Evolutionary conservation across 2,329 filamentous ascomycete species (phyloP).

Genomic region (Conoideocrella luteorostrata): DNA sequence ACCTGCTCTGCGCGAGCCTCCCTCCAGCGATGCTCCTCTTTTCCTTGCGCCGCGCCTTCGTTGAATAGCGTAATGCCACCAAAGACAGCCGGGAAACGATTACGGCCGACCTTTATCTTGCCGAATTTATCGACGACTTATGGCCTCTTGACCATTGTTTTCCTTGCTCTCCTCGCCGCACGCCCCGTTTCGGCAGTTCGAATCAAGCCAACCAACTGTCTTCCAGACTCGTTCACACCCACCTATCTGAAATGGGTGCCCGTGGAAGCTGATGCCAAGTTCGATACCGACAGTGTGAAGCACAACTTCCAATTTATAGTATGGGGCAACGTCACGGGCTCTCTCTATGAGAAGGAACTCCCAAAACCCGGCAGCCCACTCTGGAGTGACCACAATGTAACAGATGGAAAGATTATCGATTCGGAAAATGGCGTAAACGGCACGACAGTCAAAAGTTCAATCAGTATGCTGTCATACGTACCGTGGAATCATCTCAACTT

Average conservation of each 20-base stretch:
- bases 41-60: neutral
- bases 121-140: neutral
- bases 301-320: conserved; percentile 71
- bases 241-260: conserved; percentile 72
- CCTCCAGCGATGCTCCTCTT: neutral
- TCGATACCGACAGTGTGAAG: conserved; percentile 53
- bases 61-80: neutral
- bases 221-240: conserved; percentile 54
- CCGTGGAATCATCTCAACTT: conserved; percentile 50
- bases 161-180: conserved; percentile 32
- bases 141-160: conserved; percentile 25
- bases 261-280: conserved; percentile 64
- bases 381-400: conserved; percentile 56
- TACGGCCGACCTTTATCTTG: neutral
- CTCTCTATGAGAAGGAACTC: conserved; percentile 48
- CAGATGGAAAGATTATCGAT: conserved; percentile 70
- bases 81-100: neutral
- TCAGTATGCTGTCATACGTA: conserved; percentile 72
- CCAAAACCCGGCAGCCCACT: conserved; percentile 52
- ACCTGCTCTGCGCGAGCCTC: neutral
- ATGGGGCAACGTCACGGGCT: conserved; percentile 87
- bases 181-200: conserved; percentile 54
- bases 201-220: conserved; percentile 79
- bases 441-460: conserved; percentile 66
- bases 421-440: conserved; percentile 53